Evolutionary conservation across 177 flowering plant species (phyloP), one percentile per base, ranked within the genome.

Genomic region (Vitis hybrid): DNA sequence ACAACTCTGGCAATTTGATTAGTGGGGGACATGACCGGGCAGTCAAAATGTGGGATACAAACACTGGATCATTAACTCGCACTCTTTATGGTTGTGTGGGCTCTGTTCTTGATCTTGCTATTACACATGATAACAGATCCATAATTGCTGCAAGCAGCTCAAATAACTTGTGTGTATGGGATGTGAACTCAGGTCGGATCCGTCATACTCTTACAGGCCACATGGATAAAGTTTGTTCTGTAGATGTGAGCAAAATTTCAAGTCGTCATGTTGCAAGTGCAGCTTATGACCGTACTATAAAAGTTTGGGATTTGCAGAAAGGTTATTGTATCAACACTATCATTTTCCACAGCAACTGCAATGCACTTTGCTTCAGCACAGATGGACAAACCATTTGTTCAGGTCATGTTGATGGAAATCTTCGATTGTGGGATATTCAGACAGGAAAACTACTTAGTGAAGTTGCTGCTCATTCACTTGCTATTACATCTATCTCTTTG

Each of bases 171-270:
- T 92, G 76, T 75, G 94, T 90, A n/a, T 96, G 98, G 98, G 98
- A 96, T 68, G 85, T 82, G 62, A 77, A 70, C 49, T 82, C 97
- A 8, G 97, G 97, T 35, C 86, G 94, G 40, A 71, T 92, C 48
- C 85, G 84, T 18, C 99, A 96, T 76, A 88, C 95, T 62, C 89
- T 96, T 30, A 96, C 99, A 0, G 99, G 99, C 54, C 99, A 96
- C 76, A 71, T 68, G 2, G 95, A 93, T 72, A 96, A 96, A 83
- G 98, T 92, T 0, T 91, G 97, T 85, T 90, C 95, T 13, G 97
- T 96, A 15, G 93, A 84, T 79, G 89, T 81, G 14, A 82, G 86
- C 82, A 85, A 79, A 67, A 70, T 83, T 19, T 92, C 94, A 17
- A 84, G 80, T 62, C 90, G 91, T 56, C 75, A 82, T 78, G 82